Evolutionary conservation across 306 rosid genomes (phyloP), one percentile per base, ranked within the genome.

Genomic region (Cicer chorassanicum): DNA sequence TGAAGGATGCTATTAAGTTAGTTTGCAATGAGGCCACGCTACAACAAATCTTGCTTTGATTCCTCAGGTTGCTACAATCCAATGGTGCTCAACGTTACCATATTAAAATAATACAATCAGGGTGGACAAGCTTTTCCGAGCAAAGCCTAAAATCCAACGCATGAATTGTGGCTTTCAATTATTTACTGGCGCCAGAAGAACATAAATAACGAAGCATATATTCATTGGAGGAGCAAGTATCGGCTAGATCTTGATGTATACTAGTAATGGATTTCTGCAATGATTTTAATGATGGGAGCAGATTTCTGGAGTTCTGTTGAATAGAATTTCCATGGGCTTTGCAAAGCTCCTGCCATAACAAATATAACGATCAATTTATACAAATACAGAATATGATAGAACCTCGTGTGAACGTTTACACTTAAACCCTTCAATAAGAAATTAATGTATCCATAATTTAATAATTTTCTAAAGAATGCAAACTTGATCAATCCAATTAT

Each of bases 221-320:
- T 82, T 94, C 97, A 14, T 94, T 94, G 65, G 99, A 94, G 36
- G 94, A 90, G 79, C 96, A 92, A 8, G 88, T 94, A 72, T 89
- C 96, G 24, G 95, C 93, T 74, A 94, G 83, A 80, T 94, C 99
- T 68, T 89, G 96, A 83, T 94, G 96, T 11, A 80, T 83, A 84
- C 82, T 82, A 15, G 96, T 89, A 40, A 95, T 84, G 62, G 96
- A 90, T 82, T 90, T 90, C 77, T 90, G 92, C 82, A 89, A 82
- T 41, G 97, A 95, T 82, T 86, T 92, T 50, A 94, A 84, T 50
- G 95, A 83, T 60, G 99, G 99, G 73, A 87, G 93, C 66, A 90
- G 82, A 70, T 84, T 89, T 73, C 91, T 85, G 6, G 84, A 84
- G 76, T 79, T 90, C 80, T 88, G 97, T 71, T 90, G 90, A 73